Evolutionary conservation across 176 grass and related monocot species (phyloP), one percentile per base, ranked within the genome.

Genomic region (Cenchrus americanus): DNA sequence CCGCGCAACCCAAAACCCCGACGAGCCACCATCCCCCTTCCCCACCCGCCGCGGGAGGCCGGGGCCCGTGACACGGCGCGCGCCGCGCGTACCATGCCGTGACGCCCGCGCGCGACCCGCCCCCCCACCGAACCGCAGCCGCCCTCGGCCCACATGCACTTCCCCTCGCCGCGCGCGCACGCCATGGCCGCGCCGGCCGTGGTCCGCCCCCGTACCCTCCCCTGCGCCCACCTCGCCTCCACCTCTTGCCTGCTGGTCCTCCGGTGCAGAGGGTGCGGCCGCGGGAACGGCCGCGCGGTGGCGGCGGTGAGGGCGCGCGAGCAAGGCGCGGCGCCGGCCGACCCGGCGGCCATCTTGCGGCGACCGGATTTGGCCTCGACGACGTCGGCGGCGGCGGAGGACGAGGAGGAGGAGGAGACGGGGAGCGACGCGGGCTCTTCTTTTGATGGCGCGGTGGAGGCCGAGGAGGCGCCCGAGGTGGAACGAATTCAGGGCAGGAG

Each of bases 321-420:
- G 4, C 81, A 77, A 10, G 76, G 78, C 75, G 89, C 78, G 14
- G 62, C 72, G 43, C 50, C 86, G 79, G 67, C 69, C 9, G 88
- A 90, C 43, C 87, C 86, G 37, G 72, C 88, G 51, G 78, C 83
- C 37, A 75, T 94, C 48, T 81, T 97, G 78, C 84, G 92, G 37
- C 90, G 95, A 34, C 95, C 94, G 46, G 69, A 77, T 13, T 77
- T 79, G 51, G 73, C 63, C 8, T 71, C 83, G 11, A 74, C 86
- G 13, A 43, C 82, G 17, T 48, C 91, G 2, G 76, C 62, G 34
- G 34, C 34, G 34, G 34, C 34, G 34, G 64, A 44, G 43, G 43
- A 44, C 4, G 43, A 8, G 43, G 43, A 44, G 42, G 88, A 79
- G 19, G 58, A 62, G 14, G 92, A 69, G 52, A 75, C 60, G 27